Conservation (phyloP, 2,329 filamentous ascomycete genomes). For the Aspergillus tubingensis region DNA sequence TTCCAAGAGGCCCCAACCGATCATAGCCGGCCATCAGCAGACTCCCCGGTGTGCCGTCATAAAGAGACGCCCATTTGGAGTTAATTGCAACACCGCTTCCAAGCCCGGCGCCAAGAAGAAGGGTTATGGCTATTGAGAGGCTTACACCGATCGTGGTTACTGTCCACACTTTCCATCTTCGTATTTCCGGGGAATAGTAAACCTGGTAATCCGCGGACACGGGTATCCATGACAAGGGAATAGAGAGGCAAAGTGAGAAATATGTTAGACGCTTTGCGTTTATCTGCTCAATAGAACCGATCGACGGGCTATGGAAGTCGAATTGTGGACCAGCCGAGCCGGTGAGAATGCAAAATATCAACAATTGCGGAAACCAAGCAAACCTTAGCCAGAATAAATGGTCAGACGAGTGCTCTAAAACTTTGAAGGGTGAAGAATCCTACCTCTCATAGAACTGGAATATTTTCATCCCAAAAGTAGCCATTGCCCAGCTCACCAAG, state of each 20-base stretch:
- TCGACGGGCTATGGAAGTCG: conserved; percentile 35
- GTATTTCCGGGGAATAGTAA: conserved; percentile 44
- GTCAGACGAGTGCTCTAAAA: neutral
- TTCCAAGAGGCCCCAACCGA: conserved; percentile 45
- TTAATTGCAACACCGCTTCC: conserved; percentile 42
- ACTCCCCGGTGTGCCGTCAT: conserved; percentile 36
- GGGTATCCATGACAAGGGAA: conserved; percentile 38
- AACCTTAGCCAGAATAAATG: conserved; percentile 23
- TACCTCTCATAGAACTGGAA: conserved; percentile 49
- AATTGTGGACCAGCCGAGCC: conserved; percentile 41
- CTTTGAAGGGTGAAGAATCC: neutral
- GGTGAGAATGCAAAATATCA: conserved; percentile 44
- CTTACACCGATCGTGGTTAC: conserved; percentile 42
- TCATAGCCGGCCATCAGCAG: conserved; percentile 43
- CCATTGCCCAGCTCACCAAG: conserved; percentile 37
- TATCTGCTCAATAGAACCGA: conserved; percentile 28
- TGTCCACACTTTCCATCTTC: conserved; percentile 39
- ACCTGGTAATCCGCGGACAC: conserved; percentile 48
- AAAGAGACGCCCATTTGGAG: conserved; percentile 20
- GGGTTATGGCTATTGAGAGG: conserved; percentile 36
- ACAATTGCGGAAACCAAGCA: conserved; percentile 46
- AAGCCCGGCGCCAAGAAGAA: conserved; percentile 46
- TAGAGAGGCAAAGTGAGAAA: conserved; percentile 40
- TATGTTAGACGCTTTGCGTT: conserved; percentile 42
- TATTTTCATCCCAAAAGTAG: conserved; percentile 44